These are phyloP conservation scores for Thalassiosira hispida DNA, from an alignment of 352 stramenopile species.

Conservation along the genomic window DNA sequence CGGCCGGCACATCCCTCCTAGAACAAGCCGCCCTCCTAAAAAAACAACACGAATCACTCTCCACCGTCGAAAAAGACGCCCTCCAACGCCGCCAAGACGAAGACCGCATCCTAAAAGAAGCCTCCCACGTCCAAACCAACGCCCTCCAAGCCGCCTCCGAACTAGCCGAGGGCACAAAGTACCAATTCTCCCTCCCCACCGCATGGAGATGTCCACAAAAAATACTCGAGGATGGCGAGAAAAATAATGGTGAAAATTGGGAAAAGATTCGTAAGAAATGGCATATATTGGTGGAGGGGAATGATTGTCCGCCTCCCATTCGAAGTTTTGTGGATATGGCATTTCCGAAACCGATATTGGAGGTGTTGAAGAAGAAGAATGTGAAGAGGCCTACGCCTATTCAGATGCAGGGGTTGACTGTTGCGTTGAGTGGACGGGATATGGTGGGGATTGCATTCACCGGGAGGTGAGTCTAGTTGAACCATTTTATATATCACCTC, in stretches of 20 bases:
- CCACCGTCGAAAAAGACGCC: slow-evolving; percentile 54
- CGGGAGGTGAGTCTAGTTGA: slow-evolving; percentile 81
- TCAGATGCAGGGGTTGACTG: slow-evolving; percentile 97
- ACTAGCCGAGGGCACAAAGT: slow-evolving; percentile 91
- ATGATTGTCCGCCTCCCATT: slow-evolving; percentile 95
- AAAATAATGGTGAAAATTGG: too few species aligned
- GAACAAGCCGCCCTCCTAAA: slow-evolving; percentile 75
- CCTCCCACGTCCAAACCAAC: slow-evolving; percentile 94
- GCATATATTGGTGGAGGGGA: slow-evolving; percentile 97
- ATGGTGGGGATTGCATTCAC: slow-evolving; percentile 99
- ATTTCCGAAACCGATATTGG: slow-evolving; percentile 92
- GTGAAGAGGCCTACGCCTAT: slow-evolving; percentile 97
- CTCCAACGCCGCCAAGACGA: slow-evolving; percentile 82
- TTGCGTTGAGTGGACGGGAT: slow-evolving; percentile 94
- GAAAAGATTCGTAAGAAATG: slow-evolving; percentile 95
- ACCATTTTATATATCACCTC: too few species aligned
- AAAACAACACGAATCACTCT: slow-evolving; percentile 53
- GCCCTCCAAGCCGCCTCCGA: slow-evolving; percentile 93
- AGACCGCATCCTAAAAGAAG: slow-evolving; percentile 93
- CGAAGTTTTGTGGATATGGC: slow-evolving; percentile 98
- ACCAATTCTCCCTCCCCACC: slow-evolving; percentile 89
- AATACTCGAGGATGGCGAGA: slow-evolving; percentile 89
- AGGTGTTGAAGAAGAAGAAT: slow-evolving; percentile 93
- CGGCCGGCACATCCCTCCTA: slow-evolving; percentile 62
- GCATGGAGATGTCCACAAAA: slow-evolving; percentile 91